These are phyloP conservation scores for Sphaerulina musiva DNA, from an alignment of 2,329 filamentous ascomycete species.

Conservation along the genomic window DNA sequence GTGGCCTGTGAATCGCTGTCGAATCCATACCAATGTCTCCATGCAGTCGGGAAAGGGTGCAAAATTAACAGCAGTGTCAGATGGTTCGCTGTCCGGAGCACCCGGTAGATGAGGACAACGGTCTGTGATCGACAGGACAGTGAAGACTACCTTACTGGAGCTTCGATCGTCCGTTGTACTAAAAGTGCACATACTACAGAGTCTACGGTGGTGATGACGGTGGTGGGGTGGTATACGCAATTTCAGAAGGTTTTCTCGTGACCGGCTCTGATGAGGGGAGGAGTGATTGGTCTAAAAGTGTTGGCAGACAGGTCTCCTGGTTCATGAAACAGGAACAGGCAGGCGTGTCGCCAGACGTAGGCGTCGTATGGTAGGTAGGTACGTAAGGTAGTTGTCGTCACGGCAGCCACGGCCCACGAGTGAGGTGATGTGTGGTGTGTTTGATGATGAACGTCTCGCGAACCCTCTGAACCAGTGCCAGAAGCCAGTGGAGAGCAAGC, in stretches of 20 bases:
- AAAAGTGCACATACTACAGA: not conserved
- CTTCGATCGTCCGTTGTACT: too few relatives aligned
- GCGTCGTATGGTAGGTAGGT: too few relatives aligned
- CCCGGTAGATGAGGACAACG: not conserved
- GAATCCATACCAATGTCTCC: too few relatives aligned
- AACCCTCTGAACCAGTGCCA: not conserved
- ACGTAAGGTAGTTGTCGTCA: not conserved
- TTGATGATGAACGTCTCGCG: not conserved
- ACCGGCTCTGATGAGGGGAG: not conserved
- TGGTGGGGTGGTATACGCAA: conserved; percentile 3
- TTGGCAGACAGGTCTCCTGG: conserved; percentile 6
- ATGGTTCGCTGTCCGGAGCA: not conserved
- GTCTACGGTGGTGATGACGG: not conserved
- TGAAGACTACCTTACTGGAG: too few relatives aligned
- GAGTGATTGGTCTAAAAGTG: not conserved
- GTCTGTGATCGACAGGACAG: too few relatives aligned
- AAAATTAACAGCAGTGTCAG: too few relatives aligned
- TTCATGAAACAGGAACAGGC: not conserved
- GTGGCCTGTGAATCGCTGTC: too few relatives aligned
- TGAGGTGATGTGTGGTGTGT: not conserved
- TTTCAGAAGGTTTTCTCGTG: conserved; percentile 2
- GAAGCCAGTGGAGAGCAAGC: not conserved
- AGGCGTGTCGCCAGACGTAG: not conserved
- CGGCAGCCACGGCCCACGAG: not conserved
- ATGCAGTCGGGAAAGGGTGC: too few relatives aligned